Evolutionary conservation across 2,329 filamentous ascomycete species (phyloP), one percentile per base, ranked within the genome.

Genomic region (Pochonia chlamydosporia): DNA sequence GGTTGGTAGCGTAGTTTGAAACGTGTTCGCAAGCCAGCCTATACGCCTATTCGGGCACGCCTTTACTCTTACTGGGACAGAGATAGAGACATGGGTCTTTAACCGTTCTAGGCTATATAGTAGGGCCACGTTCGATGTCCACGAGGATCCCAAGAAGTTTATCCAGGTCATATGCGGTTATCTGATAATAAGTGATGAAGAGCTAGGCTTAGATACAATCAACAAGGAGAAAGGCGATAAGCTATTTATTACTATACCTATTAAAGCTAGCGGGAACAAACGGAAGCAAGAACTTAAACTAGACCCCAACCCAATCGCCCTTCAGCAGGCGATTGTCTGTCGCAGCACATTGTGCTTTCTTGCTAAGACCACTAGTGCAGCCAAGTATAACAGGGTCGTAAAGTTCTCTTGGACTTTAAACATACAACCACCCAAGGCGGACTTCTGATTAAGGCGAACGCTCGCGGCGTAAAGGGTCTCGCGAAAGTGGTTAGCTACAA

Each of bases 141-240:
- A 47, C 26, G 21, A 39, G 18, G 26, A 48, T 31, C 46, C 46
- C 33, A 24, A 48, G 26, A 42, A 42, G 40, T 48, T 48, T 23
- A 44, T 48, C 8, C 46, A 18, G 46, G 46, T 48, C 26, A 48
- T 49, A 4, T 11, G 9, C 4, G n/a, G 10, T 4, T 53, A 54
- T 31, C 7, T n/a, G 2, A 47, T 14, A 31, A 33, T 42, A 28
- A 42, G 40, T 16, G 25, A 40, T n/a, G 40, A 39, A 13, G 45
- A 47, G 31, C 28, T 47, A 14, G 45, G 40, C 4, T 43, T 47
- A 39, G 45, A 43, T 24, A 47, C 26, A 10, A 43, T 47, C 26
- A 20, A 24, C n/a, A 28, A 42, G 24, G 24, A 10, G 24, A 28
- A 42, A 28, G 40, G 16, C 40, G 24, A 42, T 16, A 31, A 39